Percentiles rank a stretch among this genome's conserved stretches.
Conservation (phyloP, 2,329 filamentous ascomycete species). For the Ascochyta pisi region DNA sequence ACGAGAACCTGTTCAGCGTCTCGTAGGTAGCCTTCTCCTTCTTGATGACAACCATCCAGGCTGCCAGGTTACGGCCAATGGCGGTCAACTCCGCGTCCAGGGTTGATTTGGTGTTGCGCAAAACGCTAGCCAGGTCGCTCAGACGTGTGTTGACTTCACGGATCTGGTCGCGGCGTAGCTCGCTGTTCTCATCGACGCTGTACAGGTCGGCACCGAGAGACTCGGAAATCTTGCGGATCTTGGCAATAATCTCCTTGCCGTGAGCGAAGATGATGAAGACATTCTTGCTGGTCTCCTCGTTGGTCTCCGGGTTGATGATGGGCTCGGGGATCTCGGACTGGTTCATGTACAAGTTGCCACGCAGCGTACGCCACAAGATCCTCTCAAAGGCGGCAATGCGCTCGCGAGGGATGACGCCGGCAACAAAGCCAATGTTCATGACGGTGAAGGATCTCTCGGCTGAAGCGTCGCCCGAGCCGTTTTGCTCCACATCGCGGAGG, state of each 20-base stretch:
- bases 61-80: slow-evolving; percentile 88
- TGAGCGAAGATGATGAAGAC: slow-evolving; percentile 99
- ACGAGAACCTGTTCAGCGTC: slow-evolving; percentile 94
- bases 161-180: slow-evolving; percentile 92
- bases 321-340: slow-evolving; percentile 97
- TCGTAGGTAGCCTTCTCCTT: slow-evolving; percentile 99
- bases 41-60: slow-evolving; percentile 97
- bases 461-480: slow-evolving; percentile 69
- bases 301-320: slow-evolving; percentile 88
- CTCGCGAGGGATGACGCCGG: slow-evolving; percentile 92
- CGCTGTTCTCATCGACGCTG: slow-evolving; percentile 96
- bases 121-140: slow-evolving; percentile 87
- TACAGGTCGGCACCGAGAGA: slow-evolving; percentile 95
- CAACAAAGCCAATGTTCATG: slow-evolving; percentile 99
- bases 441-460: slow-evolving; percentile 88
- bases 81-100: slow-evolving; percentile 91
- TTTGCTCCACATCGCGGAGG: slow-evolving; percentile 89
- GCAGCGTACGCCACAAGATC: slow-evolving; percentile 95
- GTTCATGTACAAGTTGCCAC: slow-evolving; percentile 99
- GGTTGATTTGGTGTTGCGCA: slow-evolving; percentile 93
- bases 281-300: slow-evolving; percentile 93
- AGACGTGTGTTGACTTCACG: slow-evolving; percentile 96
- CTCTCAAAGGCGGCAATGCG: slow-evolving; percentile 95
- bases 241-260: slow-evolving; percentile 96
- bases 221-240: slow-evolving; percentile 99